These are phyloP conservation scores for Lobosporangium transversale DNA, from an alignment of 192 early-diverging fungal genomes.

Conservation along the genomic window DNA sequence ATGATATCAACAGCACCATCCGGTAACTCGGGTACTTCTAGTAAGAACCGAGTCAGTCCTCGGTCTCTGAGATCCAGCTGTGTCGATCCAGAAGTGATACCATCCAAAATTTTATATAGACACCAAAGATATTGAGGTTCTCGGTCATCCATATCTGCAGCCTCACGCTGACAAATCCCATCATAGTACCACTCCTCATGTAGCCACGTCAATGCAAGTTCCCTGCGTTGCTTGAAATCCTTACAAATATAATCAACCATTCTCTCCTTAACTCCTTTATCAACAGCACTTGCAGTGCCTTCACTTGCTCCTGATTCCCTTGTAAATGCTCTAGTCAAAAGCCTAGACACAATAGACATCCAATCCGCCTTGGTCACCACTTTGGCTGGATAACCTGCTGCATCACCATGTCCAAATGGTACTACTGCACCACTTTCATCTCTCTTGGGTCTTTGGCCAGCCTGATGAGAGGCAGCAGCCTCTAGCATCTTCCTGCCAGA, in stretches of 20 bases:
- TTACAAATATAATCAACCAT: slow-evolving; percentile 67
- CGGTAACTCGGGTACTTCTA: slow-evolving; percentile 82
- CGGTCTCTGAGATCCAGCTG: slow-evolving; percentile 74
- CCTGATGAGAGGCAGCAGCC: slow-evolving; percentile 19
- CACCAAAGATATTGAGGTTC: slow-evolving; percentile 49
- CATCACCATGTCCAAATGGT: not conserved
- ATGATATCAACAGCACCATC: slow-evolving; percentile 69
- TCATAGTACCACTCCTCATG: slow-evolving; percentile 74
- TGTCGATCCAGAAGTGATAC: slow-evolving; percentile 34
- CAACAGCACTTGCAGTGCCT: not conserved
- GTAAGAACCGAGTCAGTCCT: slow-evolving; percentile 74
- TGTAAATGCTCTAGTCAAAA: slow-evolving; percentile 52
- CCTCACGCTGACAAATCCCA: slow-evolving; percentile 26
- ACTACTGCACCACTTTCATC: slow-evolving; percentile 2
- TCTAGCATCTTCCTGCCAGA: slow-evolving; percentile 46
- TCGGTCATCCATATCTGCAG: slow-evolving; percentile 28
- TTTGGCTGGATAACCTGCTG: slow-evolving; percentile 19
- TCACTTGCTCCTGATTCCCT: slow-evolving; percentile 17
- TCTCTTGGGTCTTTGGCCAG: not conserved
- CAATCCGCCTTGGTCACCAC: slow-evolving; percentile 54
- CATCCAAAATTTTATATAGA: slow-evolving; percentile 45
- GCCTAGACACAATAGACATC: slow-evolving; percentile 50
- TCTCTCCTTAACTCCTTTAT: slow-evolving; percentile 41
- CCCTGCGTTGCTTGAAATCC: slow-evolving; percentile 72
- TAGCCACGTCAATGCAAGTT: slow-evolving; percentile 79